Conservation (phyloP, 2,329 filamentous ascomycete species). For the Phialophora tarda region DNA sequence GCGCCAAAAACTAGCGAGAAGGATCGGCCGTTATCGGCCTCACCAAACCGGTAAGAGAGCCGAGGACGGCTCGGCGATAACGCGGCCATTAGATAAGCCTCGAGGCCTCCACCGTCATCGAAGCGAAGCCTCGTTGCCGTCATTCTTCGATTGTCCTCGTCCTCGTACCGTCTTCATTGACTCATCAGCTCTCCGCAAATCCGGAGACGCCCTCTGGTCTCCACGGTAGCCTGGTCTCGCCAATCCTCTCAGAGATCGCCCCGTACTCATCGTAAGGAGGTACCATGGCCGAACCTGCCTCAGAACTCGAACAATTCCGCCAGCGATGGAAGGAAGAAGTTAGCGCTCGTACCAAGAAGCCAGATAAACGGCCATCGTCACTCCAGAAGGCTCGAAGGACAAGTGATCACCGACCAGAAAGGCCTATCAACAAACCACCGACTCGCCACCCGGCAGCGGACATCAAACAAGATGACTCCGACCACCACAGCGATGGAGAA, state of each 20-base stretch:
- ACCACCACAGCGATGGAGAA: conserved; percentile 42
- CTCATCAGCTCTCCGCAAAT: conserved; percentile 1
- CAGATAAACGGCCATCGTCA: conserved; percentile 23
- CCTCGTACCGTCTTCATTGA: neutral
- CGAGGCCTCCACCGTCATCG: neutral
- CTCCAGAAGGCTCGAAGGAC: conserved; percentile 25
- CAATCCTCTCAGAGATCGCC: neutral
- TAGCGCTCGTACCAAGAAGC: conserved; percentile 49
- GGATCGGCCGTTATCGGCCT: conserved; percentile 22
- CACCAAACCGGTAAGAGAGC: conserved; percentile 8
- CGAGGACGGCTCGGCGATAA: conserved; percentile 21
- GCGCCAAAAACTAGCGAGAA: conserved; percentile 10
- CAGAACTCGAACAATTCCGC: conserved; percentile 76
- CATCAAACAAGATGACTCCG: conserved; percentile 49
- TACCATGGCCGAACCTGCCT: conserved; percentile 32
- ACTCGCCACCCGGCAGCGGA: conserved; percentile 48
- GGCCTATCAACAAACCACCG: conserved; percentile 46
- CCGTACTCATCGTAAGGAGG: neutral
- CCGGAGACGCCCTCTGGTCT: neutral
- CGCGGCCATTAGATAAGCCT: conserved; percentile 22
- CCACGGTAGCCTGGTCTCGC: neutral
- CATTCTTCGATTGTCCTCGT: neutral
- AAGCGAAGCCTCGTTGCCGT: neutral
- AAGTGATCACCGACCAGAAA: conserved; percentile 34
- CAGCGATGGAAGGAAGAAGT: conserved; percentile 87